A percentile compares a stretch with the other conserved stretches of the same genome.
Conservation (phyloP, 805 yeast species). For the Nakazawaea peltata region DNA sequence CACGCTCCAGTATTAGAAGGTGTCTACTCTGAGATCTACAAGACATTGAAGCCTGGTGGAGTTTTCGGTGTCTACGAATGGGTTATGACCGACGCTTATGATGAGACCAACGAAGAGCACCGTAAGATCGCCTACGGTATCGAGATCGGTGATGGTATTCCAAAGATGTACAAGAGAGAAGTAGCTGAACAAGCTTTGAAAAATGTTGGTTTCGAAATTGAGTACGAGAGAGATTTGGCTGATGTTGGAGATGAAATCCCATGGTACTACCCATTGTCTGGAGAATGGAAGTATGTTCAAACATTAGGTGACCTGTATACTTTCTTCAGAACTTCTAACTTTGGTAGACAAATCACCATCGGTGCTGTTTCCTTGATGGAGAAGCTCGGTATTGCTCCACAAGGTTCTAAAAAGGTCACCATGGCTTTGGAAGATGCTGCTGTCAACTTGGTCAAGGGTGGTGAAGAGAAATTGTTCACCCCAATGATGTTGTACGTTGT, state of each 20-base stretch:
- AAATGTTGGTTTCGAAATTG: constrained; percentile 80
- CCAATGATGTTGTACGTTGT: constrained; percentile 96
- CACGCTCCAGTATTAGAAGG: constrained; percentile 97
- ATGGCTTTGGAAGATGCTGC: constrained; percentile 96
- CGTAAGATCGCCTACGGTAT: constrained; percentile 94
- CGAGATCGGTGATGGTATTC: constrained; percentile 98
- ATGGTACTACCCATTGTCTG: constrained; percentile 96
- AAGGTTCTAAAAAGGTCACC: constrained; percentile 86
- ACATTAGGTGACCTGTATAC: constrained; percentile 70
- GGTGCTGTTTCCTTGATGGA: constrained; percentile 77
- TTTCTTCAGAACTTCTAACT: constrained; percentile 74
- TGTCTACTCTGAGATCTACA: constrained; percentile 89
- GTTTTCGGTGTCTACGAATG: constrained; percentile 97
- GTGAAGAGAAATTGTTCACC: constrained; percentile 80
- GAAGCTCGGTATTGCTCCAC: constrained; percentile 80
- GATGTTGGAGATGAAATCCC: constrained; percentile 77
- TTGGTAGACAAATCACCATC: constrained; percentile 86
- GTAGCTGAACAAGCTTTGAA: constrained; percentile 86
- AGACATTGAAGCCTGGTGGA: constrained; percentile 97
- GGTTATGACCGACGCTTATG: constrained; percentile 96
- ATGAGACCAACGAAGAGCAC: constrained; percentile 80
- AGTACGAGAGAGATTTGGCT: constrained; percentile 75
- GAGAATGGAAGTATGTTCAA: constrained; percentile 88
- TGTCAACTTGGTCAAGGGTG: constrained; percentile 89
- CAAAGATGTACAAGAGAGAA: constrained; percentile 82